Evolutionary conservation across 192 early-diverging fungal genomes (phyloP).

Genomic region (Entrophospora sp.): DNA sequence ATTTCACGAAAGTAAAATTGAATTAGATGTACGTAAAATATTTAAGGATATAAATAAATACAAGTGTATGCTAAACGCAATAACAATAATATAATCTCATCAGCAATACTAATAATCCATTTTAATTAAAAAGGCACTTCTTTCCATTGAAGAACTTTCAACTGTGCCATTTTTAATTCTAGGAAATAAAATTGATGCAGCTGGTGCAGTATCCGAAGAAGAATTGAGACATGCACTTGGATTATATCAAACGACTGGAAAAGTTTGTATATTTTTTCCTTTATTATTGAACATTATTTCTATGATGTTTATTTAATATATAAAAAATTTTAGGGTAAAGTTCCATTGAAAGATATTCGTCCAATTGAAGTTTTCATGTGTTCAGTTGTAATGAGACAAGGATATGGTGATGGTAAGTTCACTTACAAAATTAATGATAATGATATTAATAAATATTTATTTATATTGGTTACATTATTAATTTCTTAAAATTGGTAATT

Average conservation of each 20-base stretch:
- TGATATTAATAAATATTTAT: not conserved
- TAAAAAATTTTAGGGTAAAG: constrained; percentile 59
- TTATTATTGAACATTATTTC: not conserved
- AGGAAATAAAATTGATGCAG: constrained; percentile 98
- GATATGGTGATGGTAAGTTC: constrained; percentile 91
- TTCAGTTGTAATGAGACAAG: constrained; percentile 95
- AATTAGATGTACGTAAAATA: constrained; percentile 69
- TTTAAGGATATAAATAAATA: no score
- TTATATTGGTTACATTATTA: not conserved
- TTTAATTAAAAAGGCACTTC: constrained; percentile 51
- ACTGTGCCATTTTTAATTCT: constrained; percentile 91
- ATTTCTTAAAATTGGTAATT: not conserved
- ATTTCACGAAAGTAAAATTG: constrained; percentile 85
- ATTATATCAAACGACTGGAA: constrained; percentile 96
- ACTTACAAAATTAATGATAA: not conserved
- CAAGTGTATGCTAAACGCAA: no score
- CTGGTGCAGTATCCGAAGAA: constrained; percentile 89
- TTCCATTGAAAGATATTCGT: constrained; percentile 84
- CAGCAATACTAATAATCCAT: no score
- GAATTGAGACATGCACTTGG: constrained; percentile 79
- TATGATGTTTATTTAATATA: not conserved
- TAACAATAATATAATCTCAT: no score
- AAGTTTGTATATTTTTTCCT: constrained; percentile 33
- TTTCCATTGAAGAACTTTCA: constrained; percentile 89
- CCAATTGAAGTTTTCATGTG: constrained; percentile 99